Conservation (phyloP, 331 rosid species). For the Arachis monticola region DNA sequence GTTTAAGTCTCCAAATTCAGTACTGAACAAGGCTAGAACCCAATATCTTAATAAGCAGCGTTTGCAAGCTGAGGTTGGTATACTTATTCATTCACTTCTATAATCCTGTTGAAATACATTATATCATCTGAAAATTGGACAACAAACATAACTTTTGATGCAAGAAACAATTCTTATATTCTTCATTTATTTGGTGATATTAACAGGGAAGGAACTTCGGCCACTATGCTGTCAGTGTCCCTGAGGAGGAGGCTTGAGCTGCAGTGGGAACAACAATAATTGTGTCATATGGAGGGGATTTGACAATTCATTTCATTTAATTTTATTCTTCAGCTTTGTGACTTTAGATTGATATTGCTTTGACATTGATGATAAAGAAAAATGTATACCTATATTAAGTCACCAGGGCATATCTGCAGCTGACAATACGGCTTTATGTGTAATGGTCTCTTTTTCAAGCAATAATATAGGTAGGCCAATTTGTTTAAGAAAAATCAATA, state of each 20-base stretch:
- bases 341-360: not conserved
- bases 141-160: not conserved
- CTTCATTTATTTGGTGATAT: not conserved
- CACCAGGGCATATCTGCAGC: not conserved
- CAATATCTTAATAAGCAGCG: constrained; percentile 83
- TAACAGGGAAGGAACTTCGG: constrained; percentile 81
- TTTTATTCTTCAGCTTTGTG: not conserved
- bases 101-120: not conserved
- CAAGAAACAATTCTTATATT: not conserved
- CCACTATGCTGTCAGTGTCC: constrained; percentile 61
- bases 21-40: constrained; percentile 84
- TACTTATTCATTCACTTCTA: constrained; percentile 21
- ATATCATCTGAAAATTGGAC: not conserved
- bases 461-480: not conserved
- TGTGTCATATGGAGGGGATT: not conserved
- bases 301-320: not conserved
- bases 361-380: not conserved
- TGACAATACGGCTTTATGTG: not conserved
- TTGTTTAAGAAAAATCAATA: not conserved
- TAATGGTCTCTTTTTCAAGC: not conserved
- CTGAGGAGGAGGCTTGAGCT: constrained; percentile 49
- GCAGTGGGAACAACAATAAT: not conserved
- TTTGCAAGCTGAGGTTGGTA: constrained; percentile 70
- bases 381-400: not conserved
- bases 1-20: constrained; percentile 86